Conservation (phyloP, 257 asterid genomes). For the Buddleja alternifolia region DNA sequence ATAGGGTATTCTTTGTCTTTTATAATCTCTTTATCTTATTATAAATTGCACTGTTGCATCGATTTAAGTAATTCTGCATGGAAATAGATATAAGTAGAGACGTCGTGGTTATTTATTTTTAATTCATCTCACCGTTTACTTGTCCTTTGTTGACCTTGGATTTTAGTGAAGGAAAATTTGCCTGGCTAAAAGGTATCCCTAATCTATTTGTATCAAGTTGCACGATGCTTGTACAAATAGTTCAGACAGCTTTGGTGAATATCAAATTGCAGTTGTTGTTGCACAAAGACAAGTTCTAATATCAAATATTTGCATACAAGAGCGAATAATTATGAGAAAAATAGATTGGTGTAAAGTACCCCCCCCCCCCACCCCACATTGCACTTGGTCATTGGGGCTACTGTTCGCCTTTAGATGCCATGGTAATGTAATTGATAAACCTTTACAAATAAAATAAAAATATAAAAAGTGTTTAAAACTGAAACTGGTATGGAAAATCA, state of each 20-base stretch:
- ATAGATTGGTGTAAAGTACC: neutral
- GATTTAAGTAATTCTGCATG: too few species aligned
- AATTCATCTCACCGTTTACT: neutral
- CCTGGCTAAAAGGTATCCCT: conserved; percentile 27
- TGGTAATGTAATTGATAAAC: neutral
- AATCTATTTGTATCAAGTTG: conserved; percentile 46
- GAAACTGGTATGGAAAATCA: too few species aligned
- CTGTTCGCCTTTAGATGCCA: neutral
- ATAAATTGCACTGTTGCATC: too few species aligned
- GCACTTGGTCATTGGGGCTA: neutral
- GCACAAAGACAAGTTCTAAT: conserved; percentile 21
- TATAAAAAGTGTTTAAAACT: too few species aligned
- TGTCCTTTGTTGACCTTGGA: too few species aligned
- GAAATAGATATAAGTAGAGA: too few species aligned
- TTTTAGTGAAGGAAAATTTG: too few species aligned
- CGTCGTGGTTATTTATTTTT: neutral
- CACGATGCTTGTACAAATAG: conserved; percentile 49
- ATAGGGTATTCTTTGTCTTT: too few species aligned
- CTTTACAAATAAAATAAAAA: neutral
- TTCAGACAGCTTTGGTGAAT: conserved; percentile 42
- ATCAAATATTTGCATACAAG: conserved; percentile 1
- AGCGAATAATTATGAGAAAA: neutral
- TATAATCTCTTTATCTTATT: too few species aligned
- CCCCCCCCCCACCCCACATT: too few species aligned
- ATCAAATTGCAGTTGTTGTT: conserved; percentile 54